A percentile compares a stretch with the other conserved stretches of the same genome.
phyloP scores from a whole-genome alignment of 768 basidiomycete species.

The Pleurotus pulmonarius region DNA sequence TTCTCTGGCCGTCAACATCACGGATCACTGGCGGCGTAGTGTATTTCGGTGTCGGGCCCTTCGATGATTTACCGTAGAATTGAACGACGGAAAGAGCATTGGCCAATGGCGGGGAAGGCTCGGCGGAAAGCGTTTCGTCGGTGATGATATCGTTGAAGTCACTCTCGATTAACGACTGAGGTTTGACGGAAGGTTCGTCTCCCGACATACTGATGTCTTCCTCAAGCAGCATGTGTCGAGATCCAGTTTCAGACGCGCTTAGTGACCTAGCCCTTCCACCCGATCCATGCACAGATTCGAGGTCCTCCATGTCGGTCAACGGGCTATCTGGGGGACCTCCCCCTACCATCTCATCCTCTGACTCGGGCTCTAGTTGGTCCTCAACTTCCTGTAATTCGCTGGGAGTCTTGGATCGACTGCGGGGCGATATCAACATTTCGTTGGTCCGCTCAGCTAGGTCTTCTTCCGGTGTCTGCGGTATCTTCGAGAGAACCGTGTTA shows the following conservation, averaged over 20 bases:
- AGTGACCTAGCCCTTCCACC: not conserved
- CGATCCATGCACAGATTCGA: not conserved
- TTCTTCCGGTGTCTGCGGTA: not conserved
- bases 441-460: not conserved
- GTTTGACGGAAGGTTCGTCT: not conserved
- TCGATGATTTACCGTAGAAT: slow-evolving; percentile 1
- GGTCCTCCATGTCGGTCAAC: not conserved
- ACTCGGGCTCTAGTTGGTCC: slow-evolving; percentile 1
- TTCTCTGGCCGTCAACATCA: not conserved
- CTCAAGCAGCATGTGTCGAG: not conserved
- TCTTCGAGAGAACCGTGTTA: not conserved
- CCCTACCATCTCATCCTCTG: slow-evolving; percentile 1
- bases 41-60: not conserved
- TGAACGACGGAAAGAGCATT: not conserved
- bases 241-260: not conserved
- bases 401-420: slow-evolving; percentile 7
- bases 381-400: slow-evolving; percentile 9
- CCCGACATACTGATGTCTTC: not conserved
- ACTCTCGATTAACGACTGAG: not conserved
- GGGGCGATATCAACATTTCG: not conserved
- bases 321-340: not conserved
- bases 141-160: not conserved
- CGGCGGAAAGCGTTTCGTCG: too few species aligned
- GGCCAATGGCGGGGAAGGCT: not conserved
- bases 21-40: not conserved